These are phyloP conservation scores for Mytilinidion resinicola DNA, from an alignment of 495 filamentous ascomycete genomes.

Conservation along the genomic window DNA sequence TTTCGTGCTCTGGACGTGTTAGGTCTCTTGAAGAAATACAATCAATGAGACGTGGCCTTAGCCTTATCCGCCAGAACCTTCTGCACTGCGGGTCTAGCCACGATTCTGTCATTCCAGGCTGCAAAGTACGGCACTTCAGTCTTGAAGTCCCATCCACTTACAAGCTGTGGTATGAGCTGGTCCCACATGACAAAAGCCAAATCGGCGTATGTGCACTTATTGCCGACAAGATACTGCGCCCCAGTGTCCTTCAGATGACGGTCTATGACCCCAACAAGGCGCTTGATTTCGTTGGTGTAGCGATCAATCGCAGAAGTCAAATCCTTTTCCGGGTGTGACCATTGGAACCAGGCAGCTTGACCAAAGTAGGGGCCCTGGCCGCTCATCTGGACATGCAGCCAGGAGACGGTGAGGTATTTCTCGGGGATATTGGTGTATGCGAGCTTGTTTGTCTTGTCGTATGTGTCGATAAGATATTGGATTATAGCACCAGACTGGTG, in stretches of 20 bases:
- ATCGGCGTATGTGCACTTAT: slow-evolving; percentile 47
- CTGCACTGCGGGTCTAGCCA: not conserved
- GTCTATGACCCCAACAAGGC: slow-evolving; percentile 44
- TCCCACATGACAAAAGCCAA: slow-evolving; percentile 44
- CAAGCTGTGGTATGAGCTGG: not conserved
- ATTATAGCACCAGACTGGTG: slow-evolving; percentile 32
- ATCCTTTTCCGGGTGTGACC: slow-evolving; percentile 41
- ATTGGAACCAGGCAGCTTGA: slow-evolving; percentile 39
- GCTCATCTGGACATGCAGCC: slow-evolving; percentile 40
- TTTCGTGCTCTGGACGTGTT: too few species aligned
- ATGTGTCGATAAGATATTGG: slow-evolving; percentile 32
- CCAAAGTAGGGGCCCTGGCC: slow-evolving; percentile 41
- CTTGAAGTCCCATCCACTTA: not conserved
- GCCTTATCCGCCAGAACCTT: not conserved
- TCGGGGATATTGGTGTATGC: slow-evolving; percentile 27
- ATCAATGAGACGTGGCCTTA: not conserved
- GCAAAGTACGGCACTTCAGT: not conserved
- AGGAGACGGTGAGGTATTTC: slow-evolving; percentile 33
- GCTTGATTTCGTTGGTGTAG: slow-evolving; percentile 44
- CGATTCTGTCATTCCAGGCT: not conserved
- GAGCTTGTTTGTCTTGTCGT: slow-evolving; percentile 31
- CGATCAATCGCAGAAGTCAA: slow-evolving; percentile 42
- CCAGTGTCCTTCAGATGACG: slow-evolving; percentile 28
- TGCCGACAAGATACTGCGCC: slow-evolving; percentile 44
- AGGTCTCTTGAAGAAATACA: too few species aligned